Conservation (phyloP, 2,329 filamentous ascomycete genomes). For the Fusarium udum region DNA sequence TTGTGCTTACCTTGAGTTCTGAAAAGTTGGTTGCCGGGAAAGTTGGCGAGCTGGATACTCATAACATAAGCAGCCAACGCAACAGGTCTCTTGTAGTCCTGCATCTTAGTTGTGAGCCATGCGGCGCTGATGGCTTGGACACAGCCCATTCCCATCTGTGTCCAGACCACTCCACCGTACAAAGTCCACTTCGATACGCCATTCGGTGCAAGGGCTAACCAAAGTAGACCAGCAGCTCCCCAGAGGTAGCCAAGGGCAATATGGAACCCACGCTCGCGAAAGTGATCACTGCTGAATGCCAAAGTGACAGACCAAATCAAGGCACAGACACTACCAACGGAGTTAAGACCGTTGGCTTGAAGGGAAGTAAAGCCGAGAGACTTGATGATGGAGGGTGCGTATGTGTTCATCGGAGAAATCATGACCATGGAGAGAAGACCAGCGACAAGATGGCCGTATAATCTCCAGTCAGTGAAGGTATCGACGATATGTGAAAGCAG, state of each 20-base stretch:
- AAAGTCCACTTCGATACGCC: conserved; percentile 40
- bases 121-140: conserved; percentile 46
- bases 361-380: conserved; percentile 40
- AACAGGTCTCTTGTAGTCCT: conserved; percentile 43
- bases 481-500: conserved; percentile 37
- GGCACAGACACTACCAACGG: conserved; percentile 42
- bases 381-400: conserved; percentile 46
- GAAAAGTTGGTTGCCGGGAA: conserved; percentile 45
- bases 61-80: conserved; percentile 46
- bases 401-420: conserved; percentile 46
- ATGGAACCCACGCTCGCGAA: conserved; percentile 43
- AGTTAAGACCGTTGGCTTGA: conserved; percentile 45
- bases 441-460: conserved; percentile 43
- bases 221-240: conserved; percentile 41
- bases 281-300: conserved; percentile 43
- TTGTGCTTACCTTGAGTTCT: conserved; percentile 35
- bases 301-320: conserved; percentile 41
- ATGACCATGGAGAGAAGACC: conserved; percentile 45
- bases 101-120: conserved; percentile 45
- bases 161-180: conserved; percentile 46
- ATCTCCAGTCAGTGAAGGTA: conserved; percentile 43
- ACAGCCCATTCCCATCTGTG: conserved; percentile 46
- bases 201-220: conserved; percentile 41
- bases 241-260: conserved; percentile 43
- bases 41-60: conserved; percentile 46